Evolutionary conservation across 495 filamentous ascomycete species (phyloP), one percentile per base, ranked within the genome.

Genomic region (Talaromyces nanjingensis): DNA sequence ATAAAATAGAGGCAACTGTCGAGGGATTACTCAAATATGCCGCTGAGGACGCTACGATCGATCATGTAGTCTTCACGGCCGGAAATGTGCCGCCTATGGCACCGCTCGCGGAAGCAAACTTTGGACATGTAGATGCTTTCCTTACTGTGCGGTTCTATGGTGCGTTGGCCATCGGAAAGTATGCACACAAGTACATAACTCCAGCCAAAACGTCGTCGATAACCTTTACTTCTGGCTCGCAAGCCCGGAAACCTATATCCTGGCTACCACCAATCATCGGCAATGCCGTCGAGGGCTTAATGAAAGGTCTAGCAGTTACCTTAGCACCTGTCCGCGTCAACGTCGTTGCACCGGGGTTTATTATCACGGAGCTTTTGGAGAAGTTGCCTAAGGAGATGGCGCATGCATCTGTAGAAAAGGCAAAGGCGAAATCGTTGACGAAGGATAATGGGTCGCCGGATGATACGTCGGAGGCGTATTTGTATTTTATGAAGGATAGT

Each of bases 61-160:
- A 89, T 71, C 88, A 90, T 66, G 76, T 90, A 29, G 80, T 86
- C 63, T 83, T 76, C 74, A 89, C 86, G 0, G 87, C 88, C 0
- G 86, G 78, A 9, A 74, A 87, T 60, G 63, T 69, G 4, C 75
- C 83, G 1, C 20, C 70, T 8, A 59, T 78, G 6, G 64, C 64
- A 1, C 68, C 69, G 7, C 42, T 86, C 3, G 18, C 70, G 5
- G 75, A 82, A 16, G 42, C 80, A 5, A 77, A 73, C 1, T 63
- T 78, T 8, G 73, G 75, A 1, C 55, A 65, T 34, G 73, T 86
- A 63, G 66, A 74, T 5, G 24, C 64, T 4, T 73, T 74, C 0
- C 70, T 74, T 11, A 79, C 78, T 31, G 74, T 90, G 31, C 81
- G 86, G 0, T 73, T 84, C 67, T 67, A 81, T 31, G 79, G 74